A percentile compares a stretch with the other conserved stretches of the same genome.
phyloP scores from a whole-genome alignment of 495 filamentous ascomycete genomes.

The Aspergillus baeticus region DNA sequence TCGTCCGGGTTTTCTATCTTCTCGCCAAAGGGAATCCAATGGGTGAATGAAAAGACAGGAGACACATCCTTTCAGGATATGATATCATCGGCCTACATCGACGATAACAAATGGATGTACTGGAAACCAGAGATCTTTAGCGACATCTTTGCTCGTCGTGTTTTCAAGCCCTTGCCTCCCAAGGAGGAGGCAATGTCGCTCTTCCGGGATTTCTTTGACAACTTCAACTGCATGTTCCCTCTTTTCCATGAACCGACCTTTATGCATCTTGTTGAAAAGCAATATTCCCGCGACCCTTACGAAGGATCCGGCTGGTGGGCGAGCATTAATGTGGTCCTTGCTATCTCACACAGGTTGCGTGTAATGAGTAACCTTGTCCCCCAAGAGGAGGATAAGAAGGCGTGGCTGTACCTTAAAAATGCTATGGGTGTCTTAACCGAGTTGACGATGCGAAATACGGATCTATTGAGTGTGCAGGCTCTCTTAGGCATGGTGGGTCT shows the following conservation, averaged over 20 bases:
- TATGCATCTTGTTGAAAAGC: slow-evolving; percentile 90
- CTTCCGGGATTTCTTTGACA: slow-evolving; percentile 91
- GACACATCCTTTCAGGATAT: slow-evolving; percentile 93
- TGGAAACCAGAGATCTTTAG: slow-evolving; percentile 96
- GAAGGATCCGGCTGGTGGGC: slow-evolving; percentile 98
- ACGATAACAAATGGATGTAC: slow-evolving; percentile 90
- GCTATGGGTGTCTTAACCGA: slow-evolving; percentile 90
- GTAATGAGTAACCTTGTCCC: slow-evolving; percentile 95
- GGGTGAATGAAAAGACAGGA: slow-evolving; percentile 98
- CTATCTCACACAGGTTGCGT: slow-evolving; percentile 84
- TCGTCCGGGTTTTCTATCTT: slow-evolving; percentile 99
- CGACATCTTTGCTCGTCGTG: slow-evolving; percentile 85
- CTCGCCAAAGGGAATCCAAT: slow-evolving; percentile 95
- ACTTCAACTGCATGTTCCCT: slow-evolving; percentile 98
- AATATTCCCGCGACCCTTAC: slow-evolving; percentile 91
- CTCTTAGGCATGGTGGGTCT: slow-evolving; percentile 79
- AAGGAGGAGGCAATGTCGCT: slow-evolving; percentile 79
- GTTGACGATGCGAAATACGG: slow-evolving; percentile 91
- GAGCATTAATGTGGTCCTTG: slow-evolving; percentile 88
- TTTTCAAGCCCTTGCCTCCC: slow-evolving; percentile 77
- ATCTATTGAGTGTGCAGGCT: slow-evolving; percentile 94
- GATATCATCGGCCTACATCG: slow-evolving; percentile 78
- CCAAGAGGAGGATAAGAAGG: slow-evolving; percentile 87
- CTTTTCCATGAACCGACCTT: slow-evolving; percentile 97
- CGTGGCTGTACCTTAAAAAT: slow-evolving; percentile 95